These are phyloP conservation scores for Leccinum griseonigrum DNA, from an alignment of 1,284 basidiomycete species.

Conservation along the genomic window DNA sequence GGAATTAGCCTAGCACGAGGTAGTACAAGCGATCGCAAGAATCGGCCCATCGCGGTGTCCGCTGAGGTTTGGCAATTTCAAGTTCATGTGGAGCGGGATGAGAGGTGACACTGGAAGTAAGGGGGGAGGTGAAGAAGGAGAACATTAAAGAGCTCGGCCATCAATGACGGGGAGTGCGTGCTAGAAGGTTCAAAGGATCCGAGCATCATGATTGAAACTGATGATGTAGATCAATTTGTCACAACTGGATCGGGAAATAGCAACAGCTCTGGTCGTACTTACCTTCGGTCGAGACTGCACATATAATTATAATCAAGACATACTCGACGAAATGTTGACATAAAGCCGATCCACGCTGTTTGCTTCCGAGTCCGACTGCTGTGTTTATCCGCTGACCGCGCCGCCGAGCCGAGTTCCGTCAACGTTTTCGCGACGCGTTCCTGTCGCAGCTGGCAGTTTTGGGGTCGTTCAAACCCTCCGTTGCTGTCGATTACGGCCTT, in stretches of 20 bases:
- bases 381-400: slow-evolving; percentile 13
- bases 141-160: slow-evolving; percentile 15
- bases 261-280: slow-evolving; percentile 1
- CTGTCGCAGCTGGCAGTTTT: slow-evolving; percentile 34
- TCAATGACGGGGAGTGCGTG: slow-evolving; percentile 12
- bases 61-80: slow-evolving; percentile 5
- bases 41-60: slow-evolving; percentile 13
- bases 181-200: slow-evolving; percentile 18
- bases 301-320: slow-evolving; percentile 5
- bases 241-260: slow-evolving; percentile 13
- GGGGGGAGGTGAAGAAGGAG: background rate
- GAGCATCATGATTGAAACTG: background rate
- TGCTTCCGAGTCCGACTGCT: background rate
- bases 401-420: slow-evolving; percentile 1
- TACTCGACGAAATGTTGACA: slow-evolving; percentile 27
- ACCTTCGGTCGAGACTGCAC: background rate
- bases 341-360: slow-evolving; percentile 17
- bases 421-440: slow-evolving; percentile 21
- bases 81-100: slow-evolving; percentile 21
- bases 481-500: slow-evolving; percentile 1
- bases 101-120: slow-evolving; percentile 3
- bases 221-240: slow-evolving; percentile 22
- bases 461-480: slow-evolving; percentile 18
- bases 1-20: slow-evolving; percentile 29
- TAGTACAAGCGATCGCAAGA: slow-evolving; percentile 21